Evolutionary conservation across 495 filamentous ascomycete species (phyloP), one percentile per base, ranked within the genome.

Genomic region (Cladorrhinum samala): DNA sequence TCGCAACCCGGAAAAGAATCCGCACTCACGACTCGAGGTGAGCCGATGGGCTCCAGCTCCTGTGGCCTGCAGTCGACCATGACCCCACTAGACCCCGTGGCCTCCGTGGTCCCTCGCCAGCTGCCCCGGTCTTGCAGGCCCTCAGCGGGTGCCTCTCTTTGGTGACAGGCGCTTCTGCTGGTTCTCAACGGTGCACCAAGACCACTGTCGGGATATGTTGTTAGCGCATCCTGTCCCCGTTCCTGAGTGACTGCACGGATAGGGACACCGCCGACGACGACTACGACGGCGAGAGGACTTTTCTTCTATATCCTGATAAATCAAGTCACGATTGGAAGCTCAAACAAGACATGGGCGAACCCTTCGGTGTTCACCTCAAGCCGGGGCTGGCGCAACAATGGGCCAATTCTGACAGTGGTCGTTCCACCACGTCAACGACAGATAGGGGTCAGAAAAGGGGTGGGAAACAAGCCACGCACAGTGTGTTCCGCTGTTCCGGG

Each of bases 151-250:
- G 17, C 23, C 21, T 19, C 16, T 20, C 16, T 19, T n/a, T 45
- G 42, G 42, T 19, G 16, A 45, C 18, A 45, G 42, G 27, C 27
- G 27, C 27, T 33, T 33, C 27, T 33, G 6, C 27, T 11, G 23
- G 19, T 45, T 45, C 20, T 45, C 42, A 45, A 45, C 42, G 42
- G 42, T 13, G 42, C 42, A 45, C 42, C 21, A n/a, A 19, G 42
- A 45, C 42, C 42, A 45, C 42, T 45, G 42, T 45, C 20, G 13
- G 19, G 18, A 21, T 45, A 14, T 23, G 42, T 24, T 23, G 19
- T 23, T 25, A 43, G 41, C 16, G 41, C 41, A 18, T 43, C 16
- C 41, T 23, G 16, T 19, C 19, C 42, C 27, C n/a, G n/a, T n/a
- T n/a, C n/a, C n/a, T n/a, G n/a, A n/a, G n/a, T n/a, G n/a, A n/a